These are phyloP conservation scores for Waitea zeae DNA, from an alignment of 1,284 basidiomycete genomes.

Conservation along the genomic window DNA sequence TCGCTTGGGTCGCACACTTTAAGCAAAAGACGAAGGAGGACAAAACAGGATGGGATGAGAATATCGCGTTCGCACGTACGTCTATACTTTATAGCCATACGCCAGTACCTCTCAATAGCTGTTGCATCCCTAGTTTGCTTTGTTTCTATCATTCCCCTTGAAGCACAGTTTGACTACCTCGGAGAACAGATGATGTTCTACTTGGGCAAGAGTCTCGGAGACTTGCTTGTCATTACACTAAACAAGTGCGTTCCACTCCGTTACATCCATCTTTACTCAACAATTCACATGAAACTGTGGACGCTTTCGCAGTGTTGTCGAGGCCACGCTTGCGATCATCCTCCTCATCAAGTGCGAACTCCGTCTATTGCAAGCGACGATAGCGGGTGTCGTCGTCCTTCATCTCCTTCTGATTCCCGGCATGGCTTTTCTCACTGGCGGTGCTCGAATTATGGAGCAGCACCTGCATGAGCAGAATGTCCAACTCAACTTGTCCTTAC, in stretches of 20 bases:
- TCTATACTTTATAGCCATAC: constrained; percentile 3
- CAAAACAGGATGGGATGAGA: constrained; percentile 10
- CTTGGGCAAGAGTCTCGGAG: constrained; percentile 35
- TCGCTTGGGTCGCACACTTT: constrained; percentile 50
- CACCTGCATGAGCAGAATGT: constrained; percentile 17
- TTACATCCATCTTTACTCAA: not conserved
- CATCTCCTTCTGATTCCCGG: constrained; percentile 47
- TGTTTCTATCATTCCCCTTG: constrained; percentile 37
- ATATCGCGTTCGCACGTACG: constrained; percentile 21
- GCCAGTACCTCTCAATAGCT: not conserved
- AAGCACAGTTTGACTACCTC: constrained; percentile 38
- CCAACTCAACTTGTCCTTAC: constrained; percentile 43
- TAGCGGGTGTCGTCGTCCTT: constrained; percentile 43
- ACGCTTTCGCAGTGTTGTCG: no score
- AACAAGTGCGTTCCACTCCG: constrained; percentile 15
- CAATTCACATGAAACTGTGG: constrained; percentile 9
- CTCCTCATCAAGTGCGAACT: constrained; percentile 44
- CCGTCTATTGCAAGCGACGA: constrained; percentile 38
- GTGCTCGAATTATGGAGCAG: constrained; percentile 32
- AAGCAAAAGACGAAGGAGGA: no score
- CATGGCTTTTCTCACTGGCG: constrained; percentile 41
- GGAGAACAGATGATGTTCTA: constrained; percentile 46
- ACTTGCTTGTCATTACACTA: constrained; percentile 33
- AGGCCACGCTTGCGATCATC: constrained; percentile 52
- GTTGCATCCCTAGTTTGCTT: constrained; percentile 25